phyloP scores from a whole-genome alignment of 257 asterid genomes.

The Henckelia pumila region DNA sequence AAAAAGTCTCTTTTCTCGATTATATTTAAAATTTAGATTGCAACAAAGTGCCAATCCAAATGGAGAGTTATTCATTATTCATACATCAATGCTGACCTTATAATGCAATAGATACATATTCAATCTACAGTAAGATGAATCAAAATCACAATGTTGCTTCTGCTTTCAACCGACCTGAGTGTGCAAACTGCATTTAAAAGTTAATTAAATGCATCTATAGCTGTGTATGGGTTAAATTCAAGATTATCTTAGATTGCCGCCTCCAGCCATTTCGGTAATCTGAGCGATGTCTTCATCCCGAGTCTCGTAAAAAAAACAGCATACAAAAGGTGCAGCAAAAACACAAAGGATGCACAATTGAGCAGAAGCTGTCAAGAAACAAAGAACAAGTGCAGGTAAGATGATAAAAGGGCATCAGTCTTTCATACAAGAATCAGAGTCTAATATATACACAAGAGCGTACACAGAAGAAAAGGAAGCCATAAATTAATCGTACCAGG shows the following conservation, averaged over 20 bases:
- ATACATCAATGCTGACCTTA: too few relatives aligned
- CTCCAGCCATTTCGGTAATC: conserved; percentile 81
- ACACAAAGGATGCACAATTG: conserved; percentile 64
- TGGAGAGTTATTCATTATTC: too few relatives aligned
- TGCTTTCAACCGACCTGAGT: background rate
- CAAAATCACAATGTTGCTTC: background rate
- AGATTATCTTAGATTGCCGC: conserved; percentile 42
- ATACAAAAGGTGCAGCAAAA: conserved; percentile 77
- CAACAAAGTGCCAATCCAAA: too few relatives aligned
- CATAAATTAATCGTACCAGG: conserved; percentile 47
- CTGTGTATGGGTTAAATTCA: background rate
- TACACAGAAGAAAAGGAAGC: background rate
- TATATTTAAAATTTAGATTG: too few relatives aligned
- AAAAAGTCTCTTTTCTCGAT: too few relatives aligned
- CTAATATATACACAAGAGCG: background rate
- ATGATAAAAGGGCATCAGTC: conserved; percentile 5
- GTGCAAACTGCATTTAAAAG: background rate
- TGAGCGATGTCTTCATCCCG: conserved; percentile 71
- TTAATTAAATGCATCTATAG: background rate
- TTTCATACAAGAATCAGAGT: background rate
- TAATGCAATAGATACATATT: too few relatives aligned
- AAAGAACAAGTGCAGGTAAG: background rate
- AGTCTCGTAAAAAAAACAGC: conserved; percentile 78
- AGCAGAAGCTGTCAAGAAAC: conserved; percentile 67
- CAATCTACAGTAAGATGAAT: background rate